These are phyloP conservation scores for Solanum ossicruentum DNA, from an alignment of 257 asterid species.

Conservation along the genomic window DNA sequence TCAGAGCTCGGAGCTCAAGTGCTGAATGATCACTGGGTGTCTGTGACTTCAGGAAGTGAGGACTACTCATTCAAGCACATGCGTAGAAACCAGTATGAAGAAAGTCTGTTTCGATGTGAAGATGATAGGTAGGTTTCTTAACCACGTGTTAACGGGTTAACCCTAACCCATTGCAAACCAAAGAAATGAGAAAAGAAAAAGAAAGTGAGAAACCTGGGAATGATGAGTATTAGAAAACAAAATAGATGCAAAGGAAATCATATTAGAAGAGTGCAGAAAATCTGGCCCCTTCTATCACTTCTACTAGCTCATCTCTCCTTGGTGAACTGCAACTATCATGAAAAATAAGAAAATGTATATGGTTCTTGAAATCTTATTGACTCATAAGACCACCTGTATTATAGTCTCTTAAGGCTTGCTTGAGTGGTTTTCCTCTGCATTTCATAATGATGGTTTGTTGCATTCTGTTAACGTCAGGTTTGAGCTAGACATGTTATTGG, in stretches of 20 bases:
- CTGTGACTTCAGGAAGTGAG: constrained; percentile 44
- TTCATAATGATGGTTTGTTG: neutral
- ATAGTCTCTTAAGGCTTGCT: neutral
- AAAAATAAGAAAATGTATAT: neutral
- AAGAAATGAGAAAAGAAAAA: neutral
- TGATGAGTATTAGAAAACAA: neutral
- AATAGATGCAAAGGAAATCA: neutral
- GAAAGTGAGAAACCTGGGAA: neutral
- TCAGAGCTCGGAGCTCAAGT: constrained; percentile 70
- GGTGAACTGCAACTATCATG: neutral
- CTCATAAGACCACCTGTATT: neutral
- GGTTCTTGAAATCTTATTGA: neutral
- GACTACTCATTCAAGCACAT: constrained; percentile 36
- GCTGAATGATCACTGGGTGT: constrained; percentile 68
- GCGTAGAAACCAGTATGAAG: constrained; percentile 37
- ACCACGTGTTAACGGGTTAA: neutral
- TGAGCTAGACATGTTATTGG: constrained; percentile 41
- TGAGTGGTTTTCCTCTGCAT: neutral
- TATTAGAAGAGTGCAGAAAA: neutral
- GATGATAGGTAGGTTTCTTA: constrained; percentile 12
- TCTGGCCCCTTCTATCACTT: neutral
- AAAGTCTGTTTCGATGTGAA: constrained; percentile 29
- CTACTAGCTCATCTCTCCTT: neutral
- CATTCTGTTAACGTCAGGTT: constrained; percentile 13
- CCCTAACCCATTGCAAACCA: neutral